These are phyloP conservation scores for Sporothrix curviconia DNA, from an alignment of 2,329 filamentous ascomycete species.

Conservation along the genomic window DNA sequence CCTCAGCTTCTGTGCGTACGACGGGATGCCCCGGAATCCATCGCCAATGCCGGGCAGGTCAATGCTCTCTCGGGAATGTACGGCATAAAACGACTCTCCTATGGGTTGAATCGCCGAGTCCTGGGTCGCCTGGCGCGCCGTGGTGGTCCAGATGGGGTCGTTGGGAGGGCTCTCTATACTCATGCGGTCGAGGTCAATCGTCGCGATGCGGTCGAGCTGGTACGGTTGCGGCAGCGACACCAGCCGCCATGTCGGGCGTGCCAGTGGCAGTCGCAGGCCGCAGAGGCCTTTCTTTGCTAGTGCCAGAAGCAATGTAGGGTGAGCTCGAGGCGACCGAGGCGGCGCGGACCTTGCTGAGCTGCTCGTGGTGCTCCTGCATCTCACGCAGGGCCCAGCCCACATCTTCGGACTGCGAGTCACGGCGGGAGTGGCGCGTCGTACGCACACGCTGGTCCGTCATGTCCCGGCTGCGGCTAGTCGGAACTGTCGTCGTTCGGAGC, in stretches of 20 bases:
- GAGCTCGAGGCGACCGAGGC: background rate
- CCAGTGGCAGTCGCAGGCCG: background rate
- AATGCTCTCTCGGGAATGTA: slow-evolving; percentile 26
- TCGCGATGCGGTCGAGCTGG: slow-evolving; percentile 33
- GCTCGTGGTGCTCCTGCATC: slow-evolving; percentile 71
- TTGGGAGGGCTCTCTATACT: slow-evolving; percentile 30
- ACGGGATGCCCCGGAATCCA: slow-evolving; percentile 15
- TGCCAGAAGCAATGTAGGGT: no score
- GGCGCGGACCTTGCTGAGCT: slow-evolving; percentile 43
- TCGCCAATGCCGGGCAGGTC: background rate
- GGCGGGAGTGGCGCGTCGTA: slow-evolving; percentile 31
- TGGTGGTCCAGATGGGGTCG: slow-evolving; percentile 31
- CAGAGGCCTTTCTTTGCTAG: no score
- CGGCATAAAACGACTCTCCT: slow-evolving; percentile 28
- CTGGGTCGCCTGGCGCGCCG: slow-evolving; percentile 19
- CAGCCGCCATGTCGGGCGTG: background rate
- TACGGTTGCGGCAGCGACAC: background rate
- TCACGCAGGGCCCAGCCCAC: slow-evolving; percentile 69
- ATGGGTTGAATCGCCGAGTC: slow-evolving; percentile 23
- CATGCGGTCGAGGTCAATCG: slow-evolving; percentile 29
- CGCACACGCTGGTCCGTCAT: slow-evolving; percentile 3
- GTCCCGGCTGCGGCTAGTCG: slow-evolving; percentile 17
- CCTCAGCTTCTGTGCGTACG: slow-evolving; percentile 15
- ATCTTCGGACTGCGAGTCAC: slow-evolving; percentile 57
- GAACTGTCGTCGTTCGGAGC: slow-evolving; percentile 48